These are phyloP conservation scores for Spiromastix sp. DNA, from an alignment of 2,329 filamentous ascomycete species.

Conservation along the genomic window DNA sequence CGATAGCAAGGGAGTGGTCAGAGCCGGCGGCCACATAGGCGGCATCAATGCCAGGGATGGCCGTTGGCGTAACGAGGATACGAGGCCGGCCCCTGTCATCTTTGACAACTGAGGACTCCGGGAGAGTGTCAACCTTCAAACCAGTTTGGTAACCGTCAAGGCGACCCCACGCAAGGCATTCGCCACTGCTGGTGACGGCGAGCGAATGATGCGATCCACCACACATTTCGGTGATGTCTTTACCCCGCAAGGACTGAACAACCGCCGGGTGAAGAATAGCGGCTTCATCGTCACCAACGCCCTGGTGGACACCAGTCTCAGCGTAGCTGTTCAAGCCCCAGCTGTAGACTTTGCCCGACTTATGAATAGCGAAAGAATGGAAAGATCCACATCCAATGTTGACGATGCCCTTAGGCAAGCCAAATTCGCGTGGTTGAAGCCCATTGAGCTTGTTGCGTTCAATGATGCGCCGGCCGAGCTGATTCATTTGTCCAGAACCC, in stretches of 20 bases:
- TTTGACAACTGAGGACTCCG: constrained; percentile 49
- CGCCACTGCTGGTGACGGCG: constrained; percentile 42
- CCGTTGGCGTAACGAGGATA: constrained; percentile 58
- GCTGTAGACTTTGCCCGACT: constrained; percentile 59
- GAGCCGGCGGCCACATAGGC: constrained; percentile 52
- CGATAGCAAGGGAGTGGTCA: constrained; percentile 65
- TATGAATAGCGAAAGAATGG: constrained; percentile 67
- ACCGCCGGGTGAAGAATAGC: constrained; percentile 62
- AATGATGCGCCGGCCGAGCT: constrained; percentile 54
- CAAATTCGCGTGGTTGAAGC: constrained; percentile 47
- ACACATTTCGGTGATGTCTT: constrained; percentile 56
- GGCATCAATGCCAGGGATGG: constrained; percentile 50
- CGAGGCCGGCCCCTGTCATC: constrained; percentile 57
- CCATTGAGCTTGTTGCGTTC: constrained; percentile 47
- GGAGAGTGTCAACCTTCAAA: constrained; percentile 45
- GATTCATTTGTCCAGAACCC: constrained; percentile 59
- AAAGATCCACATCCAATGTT: constrained; percentile 63
- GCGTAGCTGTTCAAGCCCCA: constrained; percentile 87
- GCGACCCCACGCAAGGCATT: constrained; percentile 51
- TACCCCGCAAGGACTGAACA: constrained; percentile 53
- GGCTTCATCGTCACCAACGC: constrained; percentile 57
- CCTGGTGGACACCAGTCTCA: constrained; percentile 59
- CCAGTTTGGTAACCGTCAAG: constrained; percentile 52
- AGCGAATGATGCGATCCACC: constrained; percentile 69
- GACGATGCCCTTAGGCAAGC: constrained; percentile 47